These are phyloP conservation scores for Opeltia flavorubescens DNA, from an alignment of 495 filamentous ascomycete genomes.

Conservation along the genomic window DNA sequence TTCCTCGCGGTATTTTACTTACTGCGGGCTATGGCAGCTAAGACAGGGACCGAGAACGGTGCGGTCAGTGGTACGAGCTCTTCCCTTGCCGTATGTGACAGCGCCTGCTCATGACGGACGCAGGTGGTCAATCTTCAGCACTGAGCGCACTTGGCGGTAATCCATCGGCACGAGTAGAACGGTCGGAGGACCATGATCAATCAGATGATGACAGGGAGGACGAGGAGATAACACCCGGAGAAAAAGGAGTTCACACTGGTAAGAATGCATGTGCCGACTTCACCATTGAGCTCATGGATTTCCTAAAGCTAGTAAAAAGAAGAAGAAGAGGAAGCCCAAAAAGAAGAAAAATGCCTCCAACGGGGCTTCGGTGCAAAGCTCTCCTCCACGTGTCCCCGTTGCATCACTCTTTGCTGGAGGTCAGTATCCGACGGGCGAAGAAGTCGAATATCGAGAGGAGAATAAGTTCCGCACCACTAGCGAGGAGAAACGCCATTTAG, in stretches of 20 bases:
- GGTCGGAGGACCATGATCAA: conserved; percentile 43
- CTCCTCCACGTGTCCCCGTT: conserved; percentile 40
- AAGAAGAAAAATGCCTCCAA: conserved; percentile 28
- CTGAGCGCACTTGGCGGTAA: not conserved
- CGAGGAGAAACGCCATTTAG: conserved; percentile 42
- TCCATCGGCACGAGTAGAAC: not conserved
- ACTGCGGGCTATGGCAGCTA: too few species aligned
- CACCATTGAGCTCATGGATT: conserved; percentile 5
- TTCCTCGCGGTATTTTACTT: too few species aligned
- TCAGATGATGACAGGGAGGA: conserved; percentile 50
- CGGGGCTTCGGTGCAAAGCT: conserved; percentile 30
- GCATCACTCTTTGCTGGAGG: conserved; percentile 34
- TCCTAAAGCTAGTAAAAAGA: conserved; percentile 31
- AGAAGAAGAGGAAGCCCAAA: conserved; percentile 40
- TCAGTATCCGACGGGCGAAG: conserved; percentile 39
- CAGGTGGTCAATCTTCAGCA: not conserved
- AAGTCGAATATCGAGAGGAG: conserved; percentile 34
- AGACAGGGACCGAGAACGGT: not conserved
- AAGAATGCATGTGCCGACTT: not conserved
- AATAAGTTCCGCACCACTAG: conserved; percentile 43
- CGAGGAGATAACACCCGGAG: conserved; percentile 24
- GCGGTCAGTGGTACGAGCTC: not conserved
- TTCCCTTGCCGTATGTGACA: too few species aligned
- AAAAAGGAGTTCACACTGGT: conserved; percentile 32
- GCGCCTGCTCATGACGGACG: too few species aligned